Percentiles rank a stretch among this genome's conserved stretches.
These are phyloP conservation scores for Gomphus bonarii DNA, from an alignment of 1,284 basidiomycete species.

Conservation along the genomic window DNA sequence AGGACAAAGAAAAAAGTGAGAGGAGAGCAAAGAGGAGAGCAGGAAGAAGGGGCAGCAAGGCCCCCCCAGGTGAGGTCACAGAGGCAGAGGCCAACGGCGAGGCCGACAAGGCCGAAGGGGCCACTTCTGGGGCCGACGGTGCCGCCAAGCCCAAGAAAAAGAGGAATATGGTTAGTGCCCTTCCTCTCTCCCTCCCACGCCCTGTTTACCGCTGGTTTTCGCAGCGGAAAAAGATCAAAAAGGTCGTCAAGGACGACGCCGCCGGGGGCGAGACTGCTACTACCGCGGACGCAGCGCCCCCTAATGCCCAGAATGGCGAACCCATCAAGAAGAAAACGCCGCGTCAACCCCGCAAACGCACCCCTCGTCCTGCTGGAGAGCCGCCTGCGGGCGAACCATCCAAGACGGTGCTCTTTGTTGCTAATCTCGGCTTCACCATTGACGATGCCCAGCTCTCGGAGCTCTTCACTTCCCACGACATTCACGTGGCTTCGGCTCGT, in stretches of 20 bases:
- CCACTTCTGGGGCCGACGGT: slow-evolving; percentile 32
- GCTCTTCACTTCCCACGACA: slow-evolving; percentile 76
- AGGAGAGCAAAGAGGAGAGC: slow-evolving; percentile 66
- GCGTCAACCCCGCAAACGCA: slow-evolving; percentile 43
- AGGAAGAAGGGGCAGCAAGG: slow-evolving; percentile 71
- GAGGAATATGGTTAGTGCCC: slow-evolving; percentile 50
- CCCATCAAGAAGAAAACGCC: slow-evolving; percentile 37
- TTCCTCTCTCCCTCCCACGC: slow-evolving; percentile 10
- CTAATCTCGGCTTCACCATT: slow-evolving; percentile 88
- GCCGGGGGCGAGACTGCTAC: slow-evolving; percentile 20
- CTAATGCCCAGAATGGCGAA: slow-evolving; percentile 22
- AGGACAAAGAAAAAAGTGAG: slow-evolving; percentile 72
- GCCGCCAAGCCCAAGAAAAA: slow-evolving; percentile 72
- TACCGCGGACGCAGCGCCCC: slow-evolving; percentile 25
- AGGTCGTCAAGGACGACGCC: slow-evolving; percentile 22
- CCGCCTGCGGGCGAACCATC: slow-evolving; percentile 72
- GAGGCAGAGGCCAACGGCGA: slow-evolving; percentile 80
- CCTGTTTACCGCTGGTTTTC: slow-evolving; percentile 7
- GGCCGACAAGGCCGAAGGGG: slow-evolving; percentile 35
- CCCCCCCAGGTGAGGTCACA: slow-evolving; percentile 75
- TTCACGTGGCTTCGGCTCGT: slow-evolving; percentile 73
- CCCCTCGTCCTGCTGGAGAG: slow-evolving; percentile 58
- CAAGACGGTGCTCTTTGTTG: slow-evolving; percentile 85
- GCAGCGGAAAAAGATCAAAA: slow-evolving; percentile 43
- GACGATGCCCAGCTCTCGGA: slow-evolving; percentile 69